Base-by-base conservation (phyloP, 2,329 filamentous ascomycete genomes). In the Aspergillus tamarii region DNA sequence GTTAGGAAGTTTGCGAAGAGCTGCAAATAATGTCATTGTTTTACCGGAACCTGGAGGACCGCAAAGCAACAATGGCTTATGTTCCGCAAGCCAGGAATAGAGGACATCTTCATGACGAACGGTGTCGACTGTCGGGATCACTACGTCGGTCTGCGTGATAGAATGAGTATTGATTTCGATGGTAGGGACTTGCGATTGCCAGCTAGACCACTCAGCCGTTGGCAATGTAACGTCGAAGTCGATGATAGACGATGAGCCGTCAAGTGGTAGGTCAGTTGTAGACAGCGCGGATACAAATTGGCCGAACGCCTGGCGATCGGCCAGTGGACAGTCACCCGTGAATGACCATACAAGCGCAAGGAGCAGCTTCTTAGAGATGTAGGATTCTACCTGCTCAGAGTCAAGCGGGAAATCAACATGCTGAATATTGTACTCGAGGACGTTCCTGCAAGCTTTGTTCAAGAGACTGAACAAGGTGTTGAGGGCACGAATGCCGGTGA, bases 21-120 rank as follows among this genome's bases (percentile, higher is more conserved):
- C 95, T 76, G 94, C 97, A 83, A 99, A 99, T 14, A 99, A 84
- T 12, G 95, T 99, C 95, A 99, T 99, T 5, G 95, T 99, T 84
- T 99, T 99, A 84, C 95, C 95, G 58, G 95, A 99, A 82, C 95
- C 95, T 63, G 95, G 95, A 75, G 95, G 96, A 78, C 95, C 96
- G 77, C 95, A 99, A 19, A 99, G 90, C 59, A 99, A 84, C 21
- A 99, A 84, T 14, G 96, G 95, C 82, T 99, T 99, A 77, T 99
- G 95, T 78, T 99, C 95, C 19, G 96, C 95, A 52, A 99, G 88
- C 95, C 95, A 99, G 4, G 96, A 99, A 83, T 99, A 99, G 19
- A 99, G 85, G n/a, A 99, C 92, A 79, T 98, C 95, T 78, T 99
- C 95, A 72, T 99, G 95, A 34, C 95, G 92, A 52, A 99, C 91